Conservation (phyloP, 2,329 filamentous ascomycete genomes). For the Botrytis paeoniae region DNA sequence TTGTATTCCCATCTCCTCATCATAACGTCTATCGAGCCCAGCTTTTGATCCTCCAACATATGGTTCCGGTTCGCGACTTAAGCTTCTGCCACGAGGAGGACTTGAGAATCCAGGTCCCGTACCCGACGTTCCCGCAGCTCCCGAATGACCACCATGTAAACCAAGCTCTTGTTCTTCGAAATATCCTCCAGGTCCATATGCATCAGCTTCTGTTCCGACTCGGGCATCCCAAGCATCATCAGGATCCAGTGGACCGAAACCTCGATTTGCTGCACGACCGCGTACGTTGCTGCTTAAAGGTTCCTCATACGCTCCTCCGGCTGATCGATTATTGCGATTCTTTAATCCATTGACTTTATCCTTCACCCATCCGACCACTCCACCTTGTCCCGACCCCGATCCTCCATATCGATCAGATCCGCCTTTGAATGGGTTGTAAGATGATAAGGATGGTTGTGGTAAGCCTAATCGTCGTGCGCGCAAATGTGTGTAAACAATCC, state of each 20-base stretch:
- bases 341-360: constrained; percentile 62
- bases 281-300: constrained; percentile 42
- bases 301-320: constrained; percentile 69
- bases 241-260: constrained; percentile 69
- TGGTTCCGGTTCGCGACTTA: constrained; percentile 47
- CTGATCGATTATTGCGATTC: constrained; percentile 62
- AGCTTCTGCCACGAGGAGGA: constrained; percentile 42
- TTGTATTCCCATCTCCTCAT: constrained; percentile 45
- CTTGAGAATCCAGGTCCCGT: constrained; percentile 42
- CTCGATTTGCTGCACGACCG: constrained; percentile 47
- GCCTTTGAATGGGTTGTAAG: constrained; percentile 66
- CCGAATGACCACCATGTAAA: constrained; percentile 41
- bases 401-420: constrained; percentile 41
- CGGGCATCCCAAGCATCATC: constrained; percentile 84
- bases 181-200: constrained; percentile 58
- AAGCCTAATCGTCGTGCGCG: constrained; percentile 73
- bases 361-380: constrained; percentile 70
- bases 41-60: constrained; percentile 41
- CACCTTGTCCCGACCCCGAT: constrained; percentile 51
- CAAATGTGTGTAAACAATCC: constrained; percentile 69
- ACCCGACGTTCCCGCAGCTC: constrained; percentile 50
- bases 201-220: constrained; percentile 70
- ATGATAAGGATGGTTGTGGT: constrained; percentile 63
- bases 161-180: constrained; percentile 78
- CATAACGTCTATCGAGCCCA: constrained; percentile 45